Evolutionary conservation across 768 basidiomycete genomes (phyloP).

Genomic region (Boletales sp.): DNA sequence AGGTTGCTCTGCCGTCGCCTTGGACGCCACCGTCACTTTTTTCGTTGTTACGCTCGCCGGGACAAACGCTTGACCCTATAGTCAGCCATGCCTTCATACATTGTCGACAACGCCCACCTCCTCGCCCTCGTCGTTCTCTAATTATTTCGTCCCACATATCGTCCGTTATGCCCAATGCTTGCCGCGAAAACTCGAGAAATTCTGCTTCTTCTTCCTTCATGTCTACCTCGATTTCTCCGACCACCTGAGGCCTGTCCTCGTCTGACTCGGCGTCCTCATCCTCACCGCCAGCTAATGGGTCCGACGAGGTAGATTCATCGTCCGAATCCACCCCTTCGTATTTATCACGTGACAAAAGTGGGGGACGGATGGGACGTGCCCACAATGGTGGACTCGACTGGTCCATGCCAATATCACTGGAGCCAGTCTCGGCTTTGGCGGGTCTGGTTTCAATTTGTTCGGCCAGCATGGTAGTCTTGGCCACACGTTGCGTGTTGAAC

Average conservation of each 20-base stretch:
- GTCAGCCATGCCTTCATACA: conserved; percentile 5
- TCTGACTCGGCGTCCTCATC: conserved; percentile 60
- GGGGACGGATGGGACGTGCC: conserved; percentile 59
- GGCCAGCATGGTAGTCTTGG: conserved; percentile 41
- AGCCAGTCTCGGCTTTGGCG: neutral
- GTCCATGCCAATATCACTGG: conserved; percentile 2
- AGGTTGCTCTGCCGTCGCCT: conserved; percentile 7
- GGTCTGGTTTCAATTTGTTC: conserved; percentile 35
- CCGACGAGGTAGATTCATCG: conserved; percentile 75
- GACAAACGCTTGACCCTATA: conserved; percentile 50
- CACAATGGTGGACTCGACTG: conserved; percentile 17
- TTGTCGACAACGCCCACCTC: conserved; percentile 54
- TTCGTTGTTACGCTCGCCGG: conserved; percentile 32
- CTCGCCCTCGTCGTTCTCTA: conserved; percentile 68
- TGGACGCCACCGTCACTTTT: conserved; percentile 1
- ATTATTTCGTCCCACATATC: conserved; percentile 90
- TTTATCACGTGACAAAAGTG: conserved; percentile 75
- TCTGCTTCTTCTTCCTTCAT: conserved; percentile 94
- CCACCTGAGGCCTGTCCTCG: conserved; percentile 78
- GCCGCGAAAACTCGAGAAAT: conserved; percentile 91
- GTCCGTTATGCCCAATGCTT: conserved; percentile 84
- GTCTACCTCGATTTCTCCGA: conserved; percentile 82
- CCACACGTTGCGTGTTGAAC: conserved; percentile 69
- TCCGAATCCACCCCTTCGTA: conserved; percentile 95
- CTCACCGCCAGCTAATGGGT: conserved; percentile 34